Base-by-base conservation (phyloP, 2,329 filamentous ascomycete genomes). In the Sphaerostilbella broomeana region DNA sequence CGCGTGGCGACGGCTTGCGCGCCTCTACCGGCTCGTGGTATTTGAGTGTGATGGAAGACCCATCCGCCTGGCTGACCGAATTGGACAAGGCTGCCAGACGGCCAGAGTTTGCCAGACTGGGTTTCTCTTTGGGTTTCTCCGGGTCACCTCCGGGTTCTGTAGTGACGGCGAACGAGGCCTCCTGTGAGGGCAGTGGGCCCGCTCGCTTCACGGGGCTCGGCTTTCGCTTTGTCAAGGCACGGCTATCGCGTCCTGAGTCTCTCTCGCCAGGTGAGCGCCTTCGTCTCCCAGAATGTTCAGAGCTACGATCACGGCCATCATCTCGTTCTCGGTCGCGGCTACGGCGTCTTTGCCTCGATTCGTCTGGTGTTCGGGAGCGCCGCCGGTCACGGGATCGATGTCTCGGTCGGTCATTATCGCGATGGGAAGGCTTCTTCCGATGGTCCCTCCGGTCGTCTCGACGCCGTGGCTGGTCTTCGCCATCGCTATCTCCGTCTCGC, bases 21-120 rank as follows among this genome's bases (percentile, higher is more conserved):
- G 90, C 86, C 67, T 98, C 92, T 9, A 86, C 68, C 2, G 92
- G 92, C 63, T 98, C 92, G 65, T 95, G 86, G 62, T 98, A 98
- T 68, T 97, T 97, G 32, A 98, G 75, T 3, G 86, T 79, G 39
- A 95, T 80, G 16, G 75, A 74, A 4, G 80, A 83, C 42, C 86
- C 86, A 53, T 79, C 79, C 18, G 77, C 77, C 47, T 94, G 79
- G 6, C 79, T 79, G 13, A 81, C 62, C 2, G 77, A 69, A 59
- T 98, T 97, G 36, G 88, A 88, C 48, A 87, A 88, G 30, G 88
- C 86, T 3, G 92, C 92, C 13, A 98, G 72, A 6, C 84, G 70
- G 19, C 92, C 92, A 0, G 88, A 88, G 22, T 72, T 77, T 15
- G 75, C 77, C 61, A 84, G 94, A 62, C 95, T 98, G 27, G 89